Percentiles rank a stretch among this genome's conserved stretches.
These are phyloP conservation scores for Rossbeevera mucosa DNA, from an alignment of 768 basidiomycete genomes.

Conservation along the genomic window DNA sequence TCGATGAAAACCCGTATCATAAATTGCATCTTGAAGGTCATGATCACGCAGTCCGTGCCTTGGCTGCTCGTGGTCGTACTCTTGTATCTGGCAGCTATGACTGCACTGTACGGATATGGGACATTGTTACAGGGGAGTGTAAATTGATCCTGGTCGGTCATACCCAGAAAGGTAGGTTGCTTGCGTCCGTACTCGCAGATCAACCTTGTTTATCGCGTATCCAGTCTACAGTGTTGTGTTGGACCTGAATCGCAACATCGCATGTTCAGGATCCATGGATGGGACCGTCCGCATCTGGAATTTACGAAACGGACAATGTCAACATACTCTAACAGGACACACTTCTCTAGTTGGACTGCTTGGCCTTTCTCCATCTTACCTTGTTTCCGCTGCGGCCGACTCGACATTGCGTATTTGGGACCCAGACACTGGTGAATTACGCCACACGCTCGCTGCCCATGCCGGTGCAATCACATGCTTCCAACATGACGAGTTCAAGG, in stretches of 20 bases:
- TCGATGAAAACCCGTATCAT: conserved; percentile 84
- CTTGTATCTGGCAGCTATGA: conserved; percentile 97
- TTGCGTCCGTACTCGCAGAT: conserved; percentile 4
- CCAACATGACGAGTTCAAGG: conserved; percentile 97
- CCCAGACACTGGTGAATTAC: conserved; percentile 73
- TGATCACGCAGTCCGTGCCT: conserved; percentile 83
- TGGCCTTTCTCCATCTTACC: conserved; percentile 80
- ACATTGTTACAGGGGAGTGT: conserved; percentile 77
- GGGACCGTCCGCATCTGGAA: conserved; percentile 96
- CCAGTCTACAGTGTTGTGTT: conserved; percentile 94
- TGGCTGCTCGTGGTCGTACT: conserved; percentile 86
- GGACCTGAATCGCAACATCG: conserved; percentile 80
- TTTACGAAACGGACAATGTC: conserved; percentile 72
- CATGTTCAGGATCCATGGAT: conserved; percentile 98
- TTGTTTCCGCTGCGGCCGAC: conserved; percentile 96
- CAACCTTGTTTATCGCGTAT: conserved; percentile 6
- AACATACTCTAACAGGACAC: conserved; percentile 82
- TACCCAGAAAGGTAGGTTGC: conserved; percentile 75
- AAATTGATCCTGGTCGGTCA: conserved; percentile 82
- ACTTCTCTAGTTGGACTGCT: conserved; percentile 93
- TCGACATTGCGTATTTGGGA: conserved; percentile 95
- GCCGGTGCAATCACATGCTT: conserved; percentile 99
- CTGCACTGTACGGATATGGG: conserved; percentile 93
- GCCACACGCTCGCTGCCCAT: conserved; percentile 82
- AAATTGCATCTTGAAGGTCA: conserved; percentile 82